A percentile compares a stretch with the other conserved stretches of the same genome.
Conservation (phyloP, 306 rosid species). For the Castanospermum australe region DNA sequence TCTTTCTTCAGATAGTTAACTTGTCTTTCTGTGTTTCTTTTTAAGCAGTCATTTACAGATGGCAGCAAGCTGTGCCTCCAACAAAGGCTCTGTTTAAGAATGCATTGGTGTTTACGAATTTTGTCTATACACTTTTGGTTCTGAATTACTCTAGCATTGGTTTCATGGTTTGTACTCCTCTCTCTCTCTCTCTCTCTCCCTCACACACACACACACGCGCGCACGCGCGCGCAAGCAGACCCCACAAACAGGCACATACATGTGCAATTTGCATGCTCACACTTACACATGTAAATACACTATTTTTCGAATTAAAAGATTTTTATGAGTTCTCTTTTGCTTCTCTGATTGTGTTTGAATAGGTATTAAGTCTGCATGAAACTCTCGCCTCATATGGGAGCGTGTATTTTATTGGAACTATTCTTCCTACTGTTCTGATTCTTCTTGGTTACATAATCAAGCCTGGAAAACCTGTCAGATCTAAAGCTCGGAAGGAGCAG, state of each 20-base stretch:
- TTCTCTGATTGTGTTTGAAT: slow-evolving; percentile 28
- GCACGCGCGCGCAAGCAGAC: too few species aligned
- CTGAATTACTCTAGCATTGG: slow-evolving; percentile 89
- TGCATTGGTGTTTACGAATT: slow-evolving; percentile 60
- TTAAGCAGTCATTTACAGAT: slow-evolving; percentile 84
- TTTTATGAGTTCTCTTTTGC: slow-evolving; percentile 27
- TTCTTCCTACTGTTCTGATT: slow-evolving; percentile 61
- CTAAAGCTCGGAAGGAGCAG: slow-evolving; percentile 73
- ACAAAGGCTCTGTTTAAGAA: slow-evolving; percentile 55
- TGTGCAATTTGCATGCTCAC: not conserved
- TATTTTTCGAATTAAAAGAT: not conserved
- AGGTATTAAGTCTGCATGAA: slow-evolving; percentile 90
- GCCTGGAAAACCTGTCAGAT: slow-evolving; percentile 64
- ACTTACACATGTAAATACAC: too few species aligned
- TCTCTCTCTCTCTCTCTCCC: slow-evolving; percentile 26
- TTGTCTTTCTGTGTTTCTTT: slow-evolving; percentile 26
- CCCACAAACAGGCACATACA: not conserved
- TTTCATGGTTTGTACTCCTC: slow-evolving; percentile 76
- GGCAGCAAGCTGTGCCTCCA: slow-evolving; percentile 85
- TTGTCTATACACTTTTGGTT: slow-evolving; percentile 78
- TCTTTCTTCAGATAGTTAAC: slow-evolving; percentile 28
- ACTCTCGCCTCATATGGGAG: slow-evolving; percentile 84
- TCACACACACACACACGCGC: not conserved
- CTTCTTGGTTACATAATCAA: slow-evolving; percentile 67
- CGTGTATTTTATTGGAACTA: slow-evolving; percentile 77